These are phyloP conservation scores for Globisporangium takayamanum DNA, from an alignment of 352 stramenopile species.

Conservation along the genomic window DNA sequence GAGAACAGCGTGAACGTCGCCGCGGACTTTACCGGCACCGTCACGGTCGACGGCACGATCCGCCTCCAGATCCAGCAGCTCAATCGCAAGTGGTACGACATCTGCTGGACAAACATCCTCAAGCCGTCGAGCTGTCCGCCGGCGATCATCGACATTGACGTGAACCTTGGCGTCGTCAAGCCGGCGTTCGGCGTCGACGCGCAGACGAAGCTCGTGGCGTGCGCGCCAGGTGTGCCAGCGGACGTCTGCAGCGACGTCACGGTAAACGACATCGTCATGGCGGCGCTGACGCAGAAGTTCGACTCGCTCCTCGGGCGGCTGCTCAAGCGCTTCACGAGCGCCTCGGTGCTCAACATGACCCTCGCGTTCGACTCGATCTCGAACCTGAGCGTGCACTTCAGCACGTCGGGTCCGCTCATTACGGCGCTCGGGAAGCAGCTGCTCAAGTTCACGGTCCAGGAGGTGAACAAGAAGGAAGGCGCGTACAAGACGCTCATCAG, in stretches of 20 bases:
- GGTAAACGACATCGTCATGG: slow-evolving; percentile 24
- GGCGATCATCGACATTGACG: too few relatives aligned
- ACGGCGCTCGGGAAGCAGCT: slow-evolving; percentile 1
- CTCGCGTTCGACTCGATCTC: slow-evolving; percentile 25
- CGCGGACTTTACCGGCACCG: slow-evolving; percentile 24
- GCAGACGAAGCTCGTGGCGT: slow-evolving; percentile 11
- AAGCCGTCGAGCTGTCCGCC: slow-evolving; percentile 17
- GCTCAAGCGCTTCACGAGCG: slow-evolving; percentile 33
- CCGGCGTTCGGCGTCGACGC: too few relatives aligned
- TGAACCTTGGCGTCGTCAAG: too few relatives aligned
- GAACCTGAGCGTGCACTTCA: slow-evolving; percentile 3
- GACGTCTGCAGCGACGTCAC: slow-evolving; percentile 26
- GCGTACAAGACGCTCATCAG: slow-evolving; percentile 8
- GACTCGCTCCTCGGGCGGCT: slow-evolving; percentile 22
- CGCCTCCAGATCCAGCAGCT: slow-evolving; percentile 18
- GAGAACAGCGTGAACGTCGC: slow-evolving; percentile 19
- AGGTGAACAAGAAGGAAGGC: slow-evolving; percentile 12
- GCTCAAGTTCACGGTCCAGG: slow-evolving; percentile 2
- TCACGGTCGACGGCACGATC: slow-evolving; percentile 16
- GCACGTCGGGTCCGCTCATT: neutral
- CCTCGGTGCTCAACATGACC: slow-evolving; percentile 24
- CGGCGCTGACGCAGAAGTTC: slow-evolving; percentile 16
- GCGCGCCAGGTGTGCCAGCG: slow-evolving; percentile 10
- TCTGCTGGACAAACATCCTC: slow-evolving; percentile 35
- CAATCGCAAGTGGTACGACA: slow-evolving; percentile 31